Base-by-base conservation (phyloP, 192 early-diverging fungal genomes). In the Podila epicladia region DNA sequence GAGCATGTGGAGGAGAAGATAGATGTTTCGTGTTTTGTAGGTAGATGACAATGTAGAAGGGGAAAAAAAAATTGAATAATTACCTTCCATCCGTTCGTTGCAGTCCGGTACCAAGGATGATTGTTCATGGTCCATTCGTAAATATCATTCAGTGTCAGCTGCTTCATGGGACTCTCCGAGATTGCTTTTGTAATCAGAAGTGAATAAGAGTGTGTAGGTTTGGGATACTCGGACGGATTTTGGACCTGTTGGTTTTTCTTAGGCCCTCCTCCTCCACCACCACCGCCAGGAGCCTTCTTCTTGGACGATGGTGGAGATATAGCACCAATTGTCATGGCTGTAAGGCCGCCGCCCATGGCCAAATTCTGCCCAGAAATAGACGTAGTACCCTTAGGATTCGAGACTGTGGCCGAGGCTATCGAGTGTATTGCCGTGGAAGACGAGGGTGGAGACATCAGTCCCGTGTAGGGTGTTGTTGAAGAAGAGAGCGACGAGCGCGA, bases 111-210 rank as follows among this genome's bases (percentile, higher is more conserved):
- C 85, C 93, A 95, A 5, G 94, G 92, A 73, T 92, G 96, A 58
- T 91, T 74, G 19, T 89, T 87, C 83, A 91, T 90, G 22, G 94
- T 86, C 92, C 93, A 97, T 41, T 88, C 87, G 82, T 97, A 97
- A 69, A 97, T 95, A 67, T 95, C 95, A 69, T 89, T 93, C 55
- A 97, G 86, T 20, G 96, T 95, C 87, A 96, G 87, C 72, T 90
- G 87, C 58, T 91, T 86, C 41, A 88, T 85, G 11, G 89, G 86
- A 67, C 85, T 86, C 50, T 86, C 84, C 38, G 89, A 71, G 62
- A 97, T 95, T 7, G 96, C 96, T 62, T 93, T 90, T 0, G 93
- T 90, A 55, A 97, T 95, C 33, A 97, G 72, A n/a, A 87, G 90
- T 11, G 94, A 94, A 71, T 97, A 97, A 17, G 93, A 92, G 62